Evolutionary conservation across 208 protist species (phyloP), one percentile per base, ranked within the genome.

Genomic region (Wallacemonas rigidus): DNA sequence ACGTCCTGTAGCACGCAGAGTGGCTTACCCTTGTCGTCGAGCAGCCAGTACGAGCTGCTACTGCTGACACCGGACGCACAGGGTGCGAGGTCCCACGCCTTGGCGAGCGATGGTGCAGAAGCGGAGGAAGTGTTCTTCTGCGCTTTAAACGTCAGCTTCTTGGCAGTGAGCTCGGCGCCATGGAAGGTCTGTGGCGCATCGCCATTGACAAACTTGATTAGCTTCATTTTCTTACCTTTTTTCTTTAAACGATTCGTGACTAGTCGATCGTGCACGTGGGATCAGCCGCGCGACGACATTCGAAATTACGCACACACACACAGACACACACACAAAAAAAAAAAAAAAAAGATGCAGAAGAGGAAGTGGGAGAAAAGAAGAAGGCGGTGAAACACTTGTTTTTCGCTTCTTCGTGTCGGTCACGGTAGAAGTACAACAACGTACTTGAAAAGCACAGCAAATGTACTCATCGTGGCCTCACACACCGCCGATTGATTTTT

Each of bases 201-300:
- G 77, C 86, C 82, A 62, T 88, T 89, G 53, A 92, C 57, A 70
- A 94, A 94, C 62, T 92, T 92, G 14, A 94, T 54, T 7, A 94
- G 74, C 69, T 91, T 91, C 89, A 94, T 91, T 54, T 38, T 39
- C 38, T 14, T 5, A 58, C 60, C 3, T 53, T 4, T 55, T 1
- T 55, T 26, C 0, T 26, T 26, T 26, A 26, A 26, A 26, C 26
- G 26, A 26, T 26, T 26, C 26, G 26, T 26, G 26, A 26, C 26
- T 26, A 26, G 26, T 26, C 26, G 0, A 26, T 26, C 26, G 26
- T 26, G 26, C 26, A 26, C 26, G 26, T 26, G 26, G 26, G 26
- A 26, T 26, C 26, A 26, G 26, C 26, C 26, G 26, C 26, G 26
- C 26, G 26, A 26, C 26, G 26, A 26, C 26, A 26, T 26, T 26